Conservation (phyloP, 306 rosid species). For the Trifolium fragiferum region DNA sequence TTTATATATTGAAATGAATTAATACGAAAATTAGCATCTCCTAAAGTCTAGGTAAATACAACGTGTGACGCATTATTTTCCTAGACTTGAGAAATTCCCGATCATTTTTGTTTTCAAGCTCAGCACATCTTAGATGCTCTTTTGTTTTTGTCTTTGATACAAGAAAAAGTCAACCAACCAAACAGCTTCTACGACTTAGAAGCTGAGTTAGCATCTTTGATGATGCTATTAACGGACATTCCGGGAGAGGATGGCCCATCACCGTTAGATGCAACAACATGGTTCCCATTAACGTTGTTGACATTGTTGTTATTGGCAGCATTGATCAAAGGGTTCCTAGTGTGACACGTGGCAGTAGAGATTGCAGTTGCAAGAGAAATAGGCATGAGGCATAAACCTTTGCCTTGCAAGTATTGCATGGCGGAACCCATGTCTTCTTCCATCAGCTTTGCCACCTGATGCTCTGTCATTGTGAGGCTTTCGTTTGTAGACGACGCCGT, state of each 20-base stretch:
- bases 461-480: slow-evolving; percentile 80
- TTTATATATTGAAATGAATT: slow-evolving; percentile 8
- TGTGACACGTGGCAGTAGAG: slow-evolving; percentile 84
- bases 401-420: slow-evolving; percentile 96
- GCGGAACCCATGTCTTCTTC: slow-evolving; percentile 99
- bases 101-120: slow-evolving; percentile 18
- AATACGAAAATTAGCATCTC: slow-evolving; percentile 36
- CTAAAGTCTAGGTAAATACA: slow-evolving; percentile 70
- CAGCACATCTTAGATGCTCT: neutral
- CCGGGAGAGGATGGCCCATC: slow-evolving; percentile 91
- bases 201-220: slow-evolving; percentile 73
- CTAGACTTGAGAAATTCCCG: slow-evolving; percentile 58
- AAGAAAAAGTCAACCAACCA: slow-evolving; percentile 37
- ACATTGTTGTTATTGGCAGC: neutral
- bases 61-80: slow-evolving; percentile 68
- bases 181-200: slow-evolving; percentile 67
- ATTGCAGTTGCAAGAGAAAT: slow-evolving; percentile 93
- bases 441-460: slow-evolving; percentile 94
- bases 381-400: slow-evolving; percentile 98
- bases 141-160: neutral
- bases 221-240: slow-evolving; percentile 70
- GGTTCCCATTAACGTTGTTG: neutral
- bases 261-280: slow-evolving; percentile 54
- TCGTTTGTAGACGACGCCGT: slow-evolving; percentile 63
- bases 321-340: slow-evolving; percentile 61